Evolutionary conservation across 164 flowering plant genomes (phyloP).

Genomic region (Chimonanthus salicifolius): DNA sequence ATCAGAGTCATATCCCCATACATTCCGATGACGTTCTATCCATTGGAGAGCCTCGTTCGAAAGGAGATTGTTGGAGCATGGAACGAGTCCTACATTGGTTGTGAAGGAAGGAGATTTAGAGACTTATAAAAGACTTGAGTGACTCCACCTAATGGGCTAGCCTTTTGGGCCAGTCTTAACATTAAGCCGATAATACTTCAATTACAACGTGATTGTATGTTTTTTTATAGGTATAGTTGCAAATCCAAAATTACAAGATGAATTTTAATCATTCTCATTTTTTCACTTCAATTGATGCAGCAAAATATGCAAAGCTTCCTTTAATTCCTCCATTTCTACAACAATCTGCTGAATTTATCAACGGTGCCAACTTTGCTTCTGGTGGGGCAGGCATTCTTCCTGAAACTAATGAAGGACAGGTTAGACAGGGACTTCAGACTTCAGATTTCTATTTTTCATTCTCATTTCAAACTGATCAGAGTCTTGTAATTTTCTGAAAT

Average conservation of each 20-base stretch:
- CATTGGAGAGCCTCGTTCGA: too few relatives aligned
- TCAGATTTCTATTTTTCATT: not conserved
- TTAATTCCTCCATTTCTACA: conserved; percentile 43
- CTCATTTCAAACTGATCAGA: not conserved
- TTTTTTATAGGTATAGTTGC: too few relatives aligned
- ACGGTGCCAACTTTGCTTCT: conserved; percentile 61
- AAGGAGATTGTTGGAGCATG: not conserved
- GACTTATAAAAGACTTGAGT: too few relatives aligned
- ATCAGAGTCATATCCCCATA: too few relatives aligned
- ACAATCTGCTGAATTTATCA: conserved; percentile 30
- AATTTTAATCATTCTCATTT: not conserved
- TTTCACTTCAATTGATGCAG: conserved; percentile 18
- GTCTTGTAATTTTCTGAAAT: not conserved
- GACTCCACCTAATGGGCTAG: too few relatives aligned
- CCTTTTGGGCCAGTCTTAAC: too few relatives aligned
- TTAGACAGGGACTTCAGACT: conserved; percentile 5
- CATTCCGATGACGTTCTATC: too few relatives aligned
- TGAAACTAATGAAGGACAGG: conserved; percentile 46
- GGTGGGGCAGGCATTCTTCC: conserved; percentile 52
- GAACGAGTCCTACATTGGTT: not conserved
- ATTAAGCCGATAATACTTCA: too few relatives aligned
- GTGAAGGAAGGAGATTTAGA: too few relatives aligned
- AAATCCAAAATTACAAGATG: too few relatives aligned
- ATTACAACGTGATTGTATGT: too few relatives aligned
- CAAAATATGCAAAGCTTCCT: conserved; percentile 47